Evolutionary conservation across 2,329 filamentous ascomycete genomes (phyloP), one percentile per base, ranked within the genome.

Genomic region (Hirsutella minnesotensis): DNA sequence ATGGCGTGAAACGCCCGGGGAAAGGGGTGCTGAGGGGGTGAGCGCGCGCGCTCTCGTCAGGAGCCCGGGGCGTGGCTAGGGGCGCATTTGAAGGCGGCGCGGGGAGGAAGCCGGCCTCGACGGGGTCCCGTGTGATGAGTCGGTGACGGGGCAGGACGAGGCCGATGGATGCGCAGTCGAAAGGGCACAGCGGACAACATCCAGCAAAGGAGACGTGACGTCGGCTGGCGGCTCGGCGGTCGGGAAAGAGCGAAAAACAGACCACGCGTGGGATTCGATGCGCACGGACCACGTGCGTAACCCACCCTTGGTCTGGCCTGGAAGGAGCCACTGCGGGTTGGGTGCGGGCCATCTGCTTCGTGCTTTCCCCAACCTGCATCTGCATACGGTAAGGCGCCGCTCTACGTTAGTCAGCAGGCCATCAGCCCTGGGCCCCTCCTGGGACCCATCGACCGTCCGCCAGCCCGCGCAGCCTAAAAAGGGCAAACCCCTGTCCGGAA

Each of bases 191-290:
- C 48, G 46, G 47, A 52, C 53, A 53, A 49, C 50, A 56, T 9
- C 21, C 9, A n/a, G 9, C 12, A 53, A 49, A 53, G 52, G 52
- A 54, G 56, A 53, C 53, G 53, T 62, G 59, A 61, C 53, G 60
- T 64, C 56, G 52, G 52, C 51, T 49, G 49, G 51, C 53, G 53
- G 55, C 53, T 57, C 53, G 51, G 45, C 48, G 46, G 48, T 45
- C 48, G 45, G 46, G 44, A 46, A 46, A 48, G 50, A 54, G 53
- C 51, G 56, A 62, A 65, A 64, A 63, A 63, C 58, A 64, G 57
- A 54, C 50, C 56, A 62, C 63, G 63, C 63, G 63, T 64, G 62
- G 62, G 63, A 39, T 36, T 37, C 36, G 41, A 21, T 15, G 33
- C 20, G 43, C 43, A 44, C 43, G 43, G 43, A 19, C 43, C 43